These are phyloP conservation scores for Cornus florida DNA, from an alignment of 148 eudicot genomes.

Conservation along the genomic window DNA sequence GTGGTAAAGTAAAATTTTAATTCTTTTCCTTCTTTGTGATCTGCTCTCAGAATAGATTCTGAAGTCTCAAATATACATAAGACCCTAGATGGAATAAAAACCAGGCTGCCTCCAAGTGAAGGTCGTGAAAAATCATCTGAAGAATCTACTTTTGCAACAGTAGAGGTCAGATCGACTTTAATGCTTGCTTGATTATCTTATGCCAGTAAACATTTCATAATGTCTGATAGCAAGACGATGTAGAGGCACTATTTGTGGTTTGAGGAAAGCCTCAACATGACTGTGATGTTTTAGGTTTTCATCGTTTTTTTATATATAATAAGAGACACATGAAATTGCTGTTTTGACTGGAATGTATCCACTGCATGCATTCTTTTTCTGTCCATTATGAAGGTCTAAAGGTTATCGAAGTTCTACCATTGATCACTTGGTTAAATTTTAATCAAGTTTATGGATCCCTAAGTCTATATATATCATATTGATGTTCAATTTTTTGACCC, in stretches of 20 bases:
- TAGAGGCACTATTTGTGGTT: neutral
- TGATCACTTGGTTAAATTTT: neutral
- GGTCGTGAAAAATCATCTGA: slow-evolving; percentile 27
- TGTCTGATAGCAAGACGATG: neutral
- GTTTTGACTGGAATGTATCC: neutral
- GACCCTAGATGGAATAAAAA: slow-evolving; percentile 33
- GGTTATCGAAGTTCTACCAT: neutral
- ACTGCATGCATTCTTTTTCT: neutral
- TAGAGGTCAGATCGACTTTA: slow-evolving; percentile 42
- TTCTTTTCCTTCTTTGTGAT: slow-evolving; percentile 22
- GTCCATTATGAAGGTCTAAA: neutral
- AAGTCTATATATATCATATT: neutral
- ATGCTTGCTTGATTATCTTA: neutral
- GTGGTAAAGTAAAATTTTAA: slow-evolving; percentile 12
- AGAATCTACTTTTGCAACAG: slow-evolving; percentile 21
- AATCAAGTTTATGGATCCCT: neutral
- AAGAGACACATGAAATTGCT: neutral
- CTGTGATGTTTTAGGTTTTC: neutral
- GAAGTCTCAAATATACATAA: slow-evolving; percentile 48
- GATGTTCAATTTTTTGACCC: neutral
- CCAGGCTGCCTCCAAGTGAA: slow-evolving; percentile 22
- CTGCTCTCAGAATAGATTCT: slow-evolving; percentile 72
- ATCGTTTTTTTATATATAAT: no score
- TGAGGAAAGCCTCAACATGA: neutral
- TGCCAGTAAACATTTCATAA: neutral